A percentile compares a stretch with the other conserved stretches of the same genome.
These are phyloP conservation scores for Westerdykella ornata DNA, from an alignment of 2,329 filamentous ascomycete genomes.

Conservation along the genomic window DNA sequence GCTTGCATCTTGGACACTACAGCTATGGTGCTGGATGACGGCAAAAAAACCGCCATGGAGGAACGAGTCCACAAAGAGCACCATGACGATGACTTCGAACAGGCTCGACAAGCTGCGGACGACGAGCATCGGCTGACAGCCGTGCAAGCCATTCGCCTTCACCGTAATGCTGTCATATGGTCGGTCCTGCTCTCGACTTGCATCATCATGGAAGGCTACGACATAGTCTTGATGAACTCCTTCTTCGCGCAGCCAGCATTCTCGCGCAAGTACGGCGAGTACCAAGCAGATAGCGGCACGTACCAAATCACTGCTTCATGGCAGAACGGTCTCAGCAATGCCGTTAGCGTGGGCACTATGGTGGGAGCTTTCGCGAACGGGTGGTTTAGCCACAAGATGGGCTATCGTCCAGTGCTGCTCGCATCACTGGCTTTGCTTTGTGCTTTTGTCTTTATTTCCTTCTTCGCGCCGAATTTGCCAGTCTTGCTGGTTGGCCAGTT, in stretches of 20 bases:
- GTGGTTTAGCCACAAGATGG: conserved; percentile 34
- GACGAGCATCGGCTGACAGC: conserved; percentile 41
- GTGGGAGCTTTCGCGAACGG: conserved; percentile 39
- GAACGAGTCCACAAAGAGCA: background rate
- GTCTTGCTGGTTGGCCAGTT: conserved; percentile 16
- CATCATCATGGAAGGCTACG: conserved; percentile 85
- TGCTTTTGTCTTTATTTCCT: conserved; percentile 16
- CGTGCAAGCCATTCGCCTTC: conserved; percentile 64
- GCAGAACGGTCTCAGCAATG: conserved; percentile 40
- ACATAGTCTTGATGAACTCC: conserved; percentile 69
- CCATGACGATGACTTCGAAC: conserved; percentile 1
- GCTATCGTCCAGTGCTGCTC: conserved; percentile 20
- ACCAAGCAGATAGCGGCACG: conserved; percentile 19
- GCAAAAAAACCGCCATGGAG: conserved; percentile 3
- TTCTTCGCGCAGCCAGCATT: conserved; percentile 52
- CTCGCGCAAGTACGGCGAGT: conserved; percentile 34
- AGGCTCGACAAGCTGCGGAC: conserved; percentile 6
- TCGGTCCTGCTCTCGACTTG: conserved; percentile 73
- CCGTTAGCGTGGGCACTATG: conserved; percentile 36
- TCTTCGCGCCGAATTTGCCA: conserved; percentile 15
- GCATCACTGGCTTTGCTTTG: conserved; percentile 10
- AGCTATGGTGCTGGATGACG: conserved; percentile 1
- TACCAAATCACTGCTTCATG: conserved; percentile 38
- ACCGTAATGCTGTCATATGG: conserved; percentile 78
- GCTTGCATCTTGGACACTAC: too few species aligned